Conservation (phyloP, 306 rosid genomes). For the Pyrus communis region DNA sequence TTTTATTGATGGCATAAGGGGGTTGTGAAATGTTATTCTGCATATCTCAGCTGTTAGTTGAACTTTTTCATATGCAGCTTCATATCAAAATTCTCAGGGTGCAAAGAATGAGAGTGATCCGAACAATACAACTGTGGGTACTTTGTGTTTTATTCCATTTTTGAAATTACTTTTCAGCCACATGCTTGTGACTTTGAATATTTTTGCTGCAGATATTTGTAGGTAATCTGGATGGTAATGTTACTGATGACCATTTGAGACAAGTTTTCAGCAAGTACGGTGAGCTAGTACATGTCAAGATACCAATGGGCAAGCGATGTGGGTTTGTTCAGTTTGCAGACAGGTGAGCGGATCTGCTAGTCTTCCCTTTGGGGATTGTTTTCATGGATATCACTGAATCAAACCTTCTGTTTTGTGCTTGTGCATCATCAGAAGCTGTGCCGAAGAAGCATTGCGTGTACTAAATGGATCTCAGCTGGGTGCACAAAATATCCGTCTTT, state of each 20-base stretch:
- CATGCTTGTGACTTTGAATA: slow-evolving; percentile 15
- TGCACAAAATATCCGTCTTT: slow-evolving; percentile 82
- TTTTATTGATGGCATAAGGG: neutral
- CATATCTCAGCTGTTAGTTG: slow-evolving; percentile 9
- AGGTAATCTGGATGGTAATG: slow-evolving; percentile 86
- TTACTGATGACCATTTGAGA: slow-evolving; percentile 76
- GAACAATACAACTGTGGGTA: slow-evolving; percentile 88
- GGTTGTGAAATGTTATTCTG: neutral
- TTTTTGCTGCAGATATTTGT: slow-evolving; percentile 71
- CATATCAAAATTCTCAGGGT: slow-evolving; percentile 77
- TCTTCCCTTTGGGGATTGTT: neutral
- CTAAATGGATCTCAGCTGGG: slow-evolving; percentile 69
- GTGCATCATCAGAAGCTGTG: slow-evolving; percentile 53
- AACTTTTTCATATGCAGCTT: slow-evolving; percentile 54
- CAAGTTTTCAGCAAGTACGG: slow-evolving; percentile 86
- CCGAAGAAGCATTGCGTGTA: slow-evolving; percentile 71
- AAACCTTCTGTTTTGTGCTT: neutral
- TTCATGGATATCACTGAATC: neutral
- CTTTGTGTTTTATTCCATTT: slow-evolving; percentile 7
- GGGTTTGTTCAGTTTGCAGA: slow-evolving; percentile 94
- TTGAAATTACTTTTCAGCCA: neutral
- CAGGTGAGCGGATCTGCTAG: slow-evolving; percentile 34
- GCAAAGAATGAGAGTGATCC: slow-evolving; percentile 84
- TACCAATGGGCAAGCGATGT: slow-evolving; percentile 92
- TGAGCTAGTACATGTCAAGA: slow-evolving; percentile 83